Conservation (phyloP, 257 asterid genomes). For the Cinchona pubescens region DNA sequence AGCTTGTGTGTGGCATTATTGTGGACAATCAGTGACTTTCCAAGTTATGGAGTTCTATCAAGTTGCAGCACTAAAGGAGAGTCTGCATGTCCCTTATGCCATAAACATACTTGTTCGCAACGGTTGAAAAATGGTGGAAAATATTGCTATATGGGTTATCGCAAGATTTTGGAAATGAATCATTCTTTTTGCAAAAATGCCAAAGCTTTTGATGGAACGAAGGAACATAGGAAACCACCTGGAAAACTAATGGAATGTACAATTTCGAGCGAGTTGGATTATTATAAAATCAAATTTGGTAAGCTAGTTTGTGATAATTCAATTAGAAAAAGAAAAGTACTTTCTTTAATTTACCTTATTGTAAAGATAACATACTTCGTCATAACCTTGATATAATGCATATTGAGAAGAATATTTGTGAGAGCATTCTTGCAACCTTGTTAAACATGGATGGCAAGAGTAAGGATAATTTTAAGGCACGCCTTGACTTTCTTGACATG, state of each 20-base stretch:
- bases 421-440: neutral
- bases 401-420: constrained; percentile 7
- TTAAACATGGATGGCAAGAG: neutral
- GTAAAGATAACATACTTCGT: neutral
- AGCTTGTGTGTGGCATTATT: neutral
- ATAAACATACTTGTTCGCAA: neutral
- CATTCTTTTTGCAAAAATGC: neutral
- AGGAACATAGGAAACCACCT: neutral
- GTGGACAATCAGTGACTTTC: constrained; percentile 9
- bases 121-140: neutral
- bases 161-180: neutral
- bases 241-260: neutral
- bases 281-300: neutral
- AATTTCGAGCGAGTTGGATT: neutral
- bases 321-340: constrained; percentile 18
- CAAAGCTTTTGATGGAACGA: neutral
- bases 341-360: constrained; percentile 19
- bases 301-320: neutral
- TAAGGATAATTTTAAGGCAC: neutral
- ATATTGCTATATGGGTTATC: neutral
- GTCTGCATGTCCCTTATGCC: neutral
- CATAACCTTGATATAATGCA: constrained; percentile 22
- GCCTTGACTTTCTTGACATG: neutral
- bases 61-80: neutral
- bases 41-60: neutral